Evolutionary conservation across 495 filamentous ascomycete genomes (phyloP).

Genomic region (Clohesyomyces aquaticus): DNA sequence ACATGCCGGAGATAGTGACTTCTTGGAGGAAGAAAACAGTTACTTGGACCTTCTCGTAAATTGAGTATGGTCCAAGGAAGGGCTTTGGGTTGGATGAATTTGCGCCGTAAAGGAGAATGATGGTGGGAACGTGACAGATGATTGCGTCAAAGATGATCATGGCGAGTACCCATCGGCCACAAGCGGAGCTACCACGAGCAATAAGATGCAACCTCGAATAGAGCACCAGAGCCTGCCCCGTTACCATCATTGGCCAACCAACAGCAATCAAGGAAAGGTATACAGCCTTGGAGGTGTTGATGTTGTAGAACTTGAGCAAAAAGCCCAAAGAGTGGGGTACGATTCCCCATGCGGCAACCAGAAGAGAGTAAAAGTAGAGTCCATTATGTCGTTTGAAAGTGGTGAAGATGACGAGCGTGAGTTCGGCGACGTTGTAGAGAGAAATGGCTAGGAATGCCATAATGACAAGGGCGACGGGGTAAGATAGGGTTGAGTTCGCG

Average conservation of each 20-base stretch:
- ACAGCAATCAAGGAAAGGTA: conserved; percentile 29
- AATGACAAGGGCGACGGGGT: conserved; percentile 18
- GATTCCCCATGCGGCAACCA: conserved; percentile 31
- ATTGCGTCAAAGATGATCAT: conserved; percentile 32
- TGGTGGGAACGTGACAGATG: conserved; percentile 32
- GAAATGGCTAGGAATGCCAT: conserved; percentile 26
- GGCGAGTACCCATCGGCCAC: conserved; percentile 24
- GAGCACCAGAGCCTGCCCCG: conserved; percentile 26
- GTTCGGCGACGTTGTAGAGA: conserved; percentile 39
- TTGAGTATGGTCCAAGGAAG: conserved; percentile 33
- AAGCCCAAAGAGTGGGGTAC: conserved; percentile 23
- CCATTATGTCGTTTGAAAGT: conserved; percentile 26
- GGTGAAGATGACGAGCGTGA: conserved; percentile 32
- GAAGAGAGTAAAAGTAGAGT: conserved; percentile 31
- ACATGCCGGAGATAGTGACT: conserved; percentile 28
- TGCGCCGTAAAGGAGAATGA: conserved; percentile 25
- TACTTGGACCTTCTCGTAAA: conserved; percentile 34
- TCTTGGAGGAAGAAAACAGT: conserved; percentile 34
- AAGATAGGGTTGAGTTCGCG: conserved; percentile 8
- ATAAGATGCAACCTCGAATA: conserved; percentile 35
- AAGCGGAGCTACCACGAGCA: background rate
- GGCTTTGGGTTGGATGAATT: conserved; percentile 20
- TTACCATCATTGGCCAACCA: conserved; percentile 32
- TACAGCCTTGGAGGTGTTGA: conserved; percentile 9
- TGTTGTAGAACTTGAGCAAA: conserved; percentile 33